Evolutionary conservation across 106 monocot genomes (phyloP), one percentile per base, ranked within the genome.

Genomic region (Hemerocallis citrina): DNA sequence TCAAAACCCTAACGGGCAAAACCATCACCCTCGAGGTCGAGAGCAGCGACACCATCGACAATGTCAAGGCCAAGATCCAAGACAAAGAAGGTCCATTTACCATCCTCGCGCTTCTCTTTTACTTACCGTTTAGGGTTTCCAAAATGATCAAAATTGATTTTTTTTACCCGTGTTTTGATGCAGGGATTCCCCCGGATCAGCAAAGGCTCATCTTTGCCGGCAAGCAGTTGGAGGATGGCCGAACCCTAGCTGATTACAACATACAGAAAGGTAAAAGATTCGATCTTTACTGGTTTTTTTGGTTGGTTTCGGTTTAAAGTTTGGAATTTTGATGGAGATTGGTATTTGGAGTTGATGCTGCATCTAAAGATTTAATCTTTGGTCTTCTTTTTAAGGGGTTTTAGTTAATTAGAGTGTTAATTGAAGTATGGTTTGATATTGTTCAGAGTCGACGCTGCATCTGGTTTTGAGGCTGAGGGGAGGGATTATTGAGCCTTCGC

Each of bases 11-110:
- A 0, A 76, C 76, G 16, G 76, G 76, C 10, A 76, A 76, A 65
- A 76, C 76, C 50, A 76, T 82, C 61, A 83, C 77, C 17, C 65
- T 83, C 5, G 79, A 84, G 75, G 84, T 84, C 43, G 84, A 80
- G 72, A 72, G 72, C 30, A 79, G 79, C 1, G 80, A 85, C 70
- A 85, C 80, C 1, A 85, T 85, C 22, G 85, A 86, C 61, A 86
- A 86, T 30, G 85, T 86, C 29, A 86, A 86, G 65, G 77, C 85
- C 24, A 59, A 59, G 23, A 59, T 59, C 59, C 59, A 59, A 15
- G 59, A 59, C 59, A 59, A 59, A 59, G 59, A 59, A 37, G 59
- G 59, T 59, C n/a, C n/a, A n/a, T n/a, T n/a, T n/a, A n/a, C n/a
- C n/a, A n/a, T n/a, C n/a, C 36, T 39, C 38, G 14, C 21, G 21